Conservation (phyloP, 179 eudicot genomes). For the Spinacia oleracea region DNA sequence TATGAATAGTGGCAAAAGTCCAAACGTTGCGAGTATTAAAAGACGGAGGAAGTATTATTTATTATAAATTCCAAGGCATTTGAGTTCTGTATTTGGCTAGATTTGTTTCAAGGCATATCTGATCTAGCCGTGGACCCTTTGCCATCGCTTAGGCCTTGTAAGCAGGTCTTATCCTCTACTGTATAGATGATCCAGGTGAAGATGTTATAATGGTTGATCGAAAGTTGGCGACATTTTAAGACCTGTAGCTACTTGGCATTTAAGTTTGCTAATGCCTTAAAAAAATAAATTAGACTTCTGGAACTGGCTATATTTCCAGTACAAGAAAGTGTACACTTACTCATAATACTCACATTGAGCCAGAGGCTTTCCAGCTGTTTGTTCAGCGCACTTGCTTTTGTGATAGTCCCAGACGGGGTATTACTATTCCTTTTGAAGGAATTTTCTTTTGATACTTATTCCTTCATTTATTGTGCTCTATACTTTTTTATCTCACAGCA, state of each 20-base stretch:
- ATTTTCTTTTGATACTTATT: not conserved
- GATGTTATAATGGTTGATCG: not conserved
- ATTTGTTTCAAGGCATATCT: not conserved
- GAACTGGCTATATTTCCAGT: not conserved
- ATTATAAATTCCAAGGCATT: not conserved
- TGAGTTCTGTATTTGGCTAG: not conserved
- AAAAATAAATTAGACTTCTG: not conserved
- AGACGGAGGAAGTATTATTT: too few relatives aligned
- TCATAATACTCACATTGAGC: not conserved
- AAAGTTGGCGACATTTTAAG: not conserved
- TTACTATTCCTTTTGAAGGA: not conserved
- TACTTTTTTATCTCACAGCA: conserved; percentile 47
- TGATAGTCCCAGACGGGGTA: not conserved
- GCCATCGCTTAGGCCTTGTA: not conserved
- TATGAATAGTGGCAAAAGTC: too few relatives aligned
- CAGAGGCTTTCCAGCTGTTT: conserved; percentile 5
- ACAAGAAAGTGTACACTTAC: not conserved
- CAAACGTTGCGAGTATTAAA: too few relatives aligned
- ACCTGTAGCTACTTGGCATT: not conserved
- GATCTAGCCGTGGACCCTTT: not conserved
- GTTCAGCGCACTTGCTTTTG: not conserved
- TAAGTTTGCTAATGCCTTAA: not conserved
- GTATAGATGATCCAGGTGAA: not conserved
- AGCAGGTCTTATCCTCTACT: not conserved
- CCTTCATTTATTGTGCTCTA: not conserved